Base-by-base conservation (phyloP, 2,329 filamentous ascomycete genomes). In the Lasiodiplodia citricola region DNA sequence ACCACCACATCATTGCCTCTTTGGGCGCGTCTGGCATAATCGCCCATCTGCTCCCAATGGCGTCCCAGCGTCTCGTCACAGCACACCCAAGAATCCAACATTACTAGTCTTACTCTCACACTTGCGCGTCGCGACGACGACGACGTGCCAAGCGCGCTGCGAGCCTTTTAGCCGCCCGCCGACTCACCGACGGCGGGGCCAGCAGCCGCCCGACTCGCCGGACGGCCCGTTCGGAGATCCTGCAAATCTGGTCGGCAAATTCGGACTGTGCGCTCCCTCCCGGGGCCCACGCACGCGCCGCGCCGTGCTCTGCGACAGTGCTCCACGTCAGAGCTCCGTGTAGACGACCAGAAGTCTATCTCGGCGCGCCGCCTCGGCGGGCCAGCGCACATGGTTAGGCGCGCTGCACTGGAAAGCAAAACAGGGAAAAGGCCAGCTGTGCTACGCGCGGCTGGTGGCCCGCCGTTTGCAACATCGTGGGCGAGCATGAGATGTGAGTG, bases 1-100 rank as follows among this genome's bases (percentile, higher is more conserved):
- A 62, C 57, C 60, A 64, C 47, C 60, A 51, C 44, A 64, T 52
- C 60, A 52, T 21, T 64, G 8, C 60, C 60, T 6, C 44, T 37
- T 64, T 14, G 16, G 60, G 60, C 44, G 23, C 23, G 10, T 23
- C 60, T 52, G 28, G 60, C 60, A 64, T 64, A 18, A 28, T 47
- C 57, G 37, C 14, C 23, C 28, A 28, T 62, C 44, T 8, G 37
- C 41, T 28, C 47, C 31, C 58, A 50, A 37, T 64, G 44, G 7
- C n/a, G 8, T 35, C 4, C 10, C 13, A 16, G 4, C 56, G 14
- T 35, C 8, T 38, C n/a, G 18, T 64, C 60, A 28, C 25, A 10
- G 18, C 41, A 47, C 18, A 7, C 41, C 28, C 38, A 13, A 21
- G 41, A 21, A 14, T 47, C 47, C 28, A 28, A 52, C n/a, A 7